Evolutionary conservation across 345 rosid species (phyloP).

Genomic region (Hypericum perforatum): DNA sequence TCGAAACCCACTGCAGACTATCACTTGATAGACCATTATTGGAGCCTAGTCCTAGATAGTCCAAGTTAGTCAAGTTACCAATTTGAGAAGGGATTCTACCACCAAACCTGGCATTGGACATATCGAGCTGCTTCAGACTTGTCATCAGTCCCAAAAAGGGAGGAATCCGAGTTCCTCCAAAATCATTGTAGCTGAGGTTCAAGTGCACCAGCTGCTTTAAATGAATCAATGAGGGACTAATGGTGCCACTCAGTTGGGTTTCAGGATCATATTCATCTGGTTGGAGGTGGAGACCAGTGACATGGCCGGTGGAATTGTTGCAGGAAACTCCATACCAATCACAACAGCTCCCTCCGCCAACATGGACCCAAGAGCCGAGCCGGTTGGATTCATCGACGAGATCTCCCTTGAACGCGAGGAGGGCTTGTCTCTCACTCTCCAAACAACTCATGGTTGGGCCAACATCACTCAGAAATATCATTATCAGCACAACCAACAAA

Average conservation of each 20-base stretch:
- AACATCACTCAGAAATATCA: too few species aligned
- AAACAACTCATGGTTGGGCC: too few species aligned
- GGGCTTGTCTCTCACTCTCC: not conserved
- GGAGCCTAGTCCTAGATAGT: conserved; percentile 24
- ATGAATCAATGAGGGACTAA: not conserved
- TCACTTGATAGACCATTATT: not conserved
- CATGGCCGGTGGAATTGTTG: conserved; percentile 1
- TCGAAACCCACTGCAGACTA: too few species aligned
- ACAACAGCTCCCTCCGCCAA: not conserved
- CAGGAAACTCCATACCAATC: not conserved
- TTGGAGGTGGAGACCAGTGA: not conserved
- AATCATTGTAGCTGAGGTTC: conserved; percentile 25
- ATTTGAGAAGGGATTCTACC: too few species aligned
- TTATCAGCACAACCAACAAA: too few species aligned
- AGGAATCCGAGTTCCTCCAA: too few species aligned
- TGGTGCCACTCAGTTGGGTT: not conserved
- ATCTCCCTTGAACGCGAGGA: not conserved
- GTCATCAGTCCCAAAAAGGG: too few species aligned
- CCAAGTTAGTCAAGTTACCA: conserved; percentile 27
- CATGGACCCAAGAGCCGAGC: not conserved
- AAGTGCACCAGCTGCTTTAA: conserved; percentile 17
- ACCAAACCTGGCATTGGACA: too few species aligned
- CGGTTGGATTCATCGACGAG: not conserved
- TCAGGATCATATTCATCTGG: not conserved
- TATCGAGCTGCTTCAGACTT: too few species aligned